Conservation (phyloP, 306 rosid genomes). For the Vigna nakashimae region DNA sequence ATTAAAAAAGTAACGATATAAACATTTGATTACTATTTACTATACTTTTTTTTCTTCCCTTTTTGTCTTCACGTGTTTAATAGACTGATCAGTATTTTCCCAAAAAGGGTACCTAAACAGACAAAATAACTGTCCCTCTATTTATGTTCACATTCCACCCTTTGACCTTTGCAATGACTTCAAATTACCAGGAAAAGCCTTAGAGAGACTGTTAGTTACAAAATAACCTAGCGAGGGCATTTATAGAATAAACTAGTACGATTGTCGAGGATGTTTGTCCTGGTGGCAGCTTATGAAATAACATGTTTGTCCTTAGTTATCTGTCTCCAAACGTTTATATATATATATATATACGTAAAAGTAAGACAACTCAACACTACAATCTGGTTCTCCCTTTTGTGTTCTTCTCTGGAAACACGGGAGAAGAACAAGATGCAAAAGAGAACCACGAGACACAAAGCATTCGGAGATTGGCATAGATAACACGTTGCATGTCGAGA, state of each 20-base stretch:
- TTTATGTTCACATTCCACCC: not conserved
- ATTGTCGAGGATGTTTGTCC: not conserved
- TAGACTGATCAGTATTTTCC: too few relatives aligned
- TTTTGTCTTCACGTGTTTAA: too few relatives aligned
- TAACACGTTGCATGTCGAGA: slow-evolving; percentile 19
- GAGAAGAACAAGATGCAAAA: slow-evolving; percentile 43
- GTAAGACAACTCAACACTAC: slow-evolving; percentile 2
- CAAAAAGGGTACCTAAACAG: too few relatives aligned
- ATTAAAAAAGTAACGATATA: too few relatives aligned
- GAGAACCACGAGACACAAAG: not conserved
- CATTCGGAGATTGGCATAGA: not conserved
- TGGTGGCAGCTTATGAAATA: not conserved
- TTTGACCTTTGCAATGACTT: not conserved
- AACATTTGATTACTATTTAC: too few relatives aligned
- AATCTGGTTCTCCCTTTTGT: slow-evolving; percentile 35
- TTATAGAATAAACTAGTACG: not conserved
- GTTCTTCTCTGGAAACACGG: slow-evolving; percentile 50
- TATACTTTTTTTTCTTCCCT: too few relatives aligned
- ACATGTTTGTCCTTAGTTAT: not conserved
- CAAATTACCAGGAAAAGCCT: not conserved
- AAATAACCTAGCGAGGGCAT: not conserved
- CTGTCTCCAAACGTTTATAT: not conserved
- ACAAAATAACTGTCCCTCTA: not conserved
- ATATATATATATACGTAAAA: not conserved
- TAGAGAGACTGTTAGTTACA: not conserved